Evolutionary conservation across 2,329 filamentous ascomycete species (phyloP).

Genomic region (Cladosporium sp.): DNA sequence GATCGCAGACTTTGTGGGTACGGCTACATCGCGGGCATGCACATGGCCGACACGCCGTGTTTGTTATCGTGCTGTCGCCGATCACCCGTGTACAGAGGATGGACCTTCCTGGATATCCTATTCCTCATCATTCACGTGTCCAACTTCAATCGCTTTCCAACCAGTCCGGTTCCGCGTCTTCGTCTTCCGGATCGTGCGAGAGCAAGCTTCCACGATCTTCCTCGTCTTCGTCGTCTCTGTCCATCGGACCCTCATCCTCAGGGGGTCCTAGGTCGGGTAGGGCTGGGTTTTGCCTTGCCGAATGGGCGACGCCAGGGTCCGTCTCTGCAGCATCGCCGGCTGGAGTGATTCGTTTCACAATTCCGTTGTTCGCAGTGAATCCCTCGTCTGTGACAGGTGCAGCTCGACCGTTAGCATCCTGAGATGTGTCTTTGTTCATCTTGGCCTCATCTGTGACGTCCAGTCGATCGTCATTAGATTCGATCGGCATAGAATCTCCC

Average conservation of each 20-base stretch:
- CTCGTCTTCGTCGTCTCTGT: conserved; percentile 15
- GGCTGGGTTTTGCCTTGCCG: too few species aligned
- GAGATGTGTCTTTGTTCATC: neutral
- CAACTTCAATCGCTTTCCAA: conserved; percentile 34
- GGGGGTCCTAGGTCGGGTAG: too few species aligned
- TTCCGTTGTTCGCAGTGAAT: neutral
- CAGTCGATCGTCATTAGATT: neutral
- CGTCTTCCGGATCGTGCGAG: conserved; percentile 59
- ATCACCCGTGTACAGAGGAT: neutral
- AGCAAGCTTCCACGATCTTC: conserved; percentile 47
- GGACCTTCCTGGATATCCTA: too few species aligned
- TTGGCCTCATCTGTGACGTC: too few species aligned
- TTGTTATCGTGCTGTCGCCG: neutral
- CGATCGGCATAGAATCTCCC: too few species aligned
- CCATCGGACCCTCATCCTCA: too few species aligned
- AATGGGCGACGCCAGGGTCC: too few species aligned
- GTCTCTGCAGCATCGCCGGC: neutral
- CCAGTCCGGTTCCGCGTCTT: conserved; percentile 61
- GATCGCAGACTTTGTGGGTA: too few species aligned
- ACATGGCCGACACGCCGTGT: neutral
- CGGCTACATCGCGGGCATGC: neutral
- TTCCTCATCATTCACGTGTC: neutral
- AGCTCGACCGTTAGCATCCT: neutral
- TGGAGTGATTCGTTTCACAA: neutral
- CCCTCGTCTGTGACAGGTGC: neutral